Percentiles rank a stretch among this genome's conserved stretches.
Evolutionary conservation across 2,329 filamentous ascomycete genomes (phyloP).

Genomic region (Aspergillus sp.): DNA sequence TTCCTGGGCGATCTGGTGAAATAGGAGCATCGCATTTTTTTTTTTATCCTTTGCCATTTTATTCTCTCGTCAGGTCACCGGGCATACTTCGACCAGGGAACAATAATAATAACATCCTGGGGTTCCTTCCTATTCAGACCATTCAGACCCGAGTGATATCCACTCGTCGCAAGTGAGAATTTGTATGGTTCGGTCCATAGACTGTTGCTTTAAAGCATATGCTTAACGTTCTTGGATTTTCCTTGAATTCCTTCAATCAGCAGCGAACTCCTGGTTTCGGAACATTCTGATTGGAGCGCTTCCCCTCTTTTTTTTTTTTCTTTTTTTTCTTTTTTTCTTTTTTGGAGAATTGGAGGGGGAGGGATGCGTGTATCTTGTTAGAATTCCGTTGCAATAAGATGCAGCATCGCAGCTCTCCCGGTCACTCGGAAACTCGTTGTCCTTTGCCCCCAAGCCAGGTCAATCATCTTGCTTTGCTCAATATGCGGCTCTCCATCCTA

Average conservation of each 20-base stretch:
- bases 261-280: not conserved
- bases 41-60: not conserved
- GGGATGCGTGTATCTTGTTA: not conserved
- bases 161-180: not conserved
- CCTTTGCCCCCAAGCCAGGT: not conserved
- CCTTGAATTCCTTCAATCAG: slow-evolving; percentile 1
- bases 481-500: not conserved
- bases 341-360: not conserved
- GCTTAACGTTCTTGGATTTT: not conserved
- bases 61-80: not conserved
- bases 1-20: not conserved
- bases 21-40: not conserved
- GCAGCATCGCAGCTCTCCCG: not conserved
- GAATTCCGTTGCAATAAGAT: not conserved
- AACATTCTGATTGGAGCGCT: not conserved
- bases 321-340: not conserved
- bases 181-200: not conserved
- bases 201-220: not conserved
- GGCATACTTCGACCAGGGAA: not conserved
- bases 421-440: not conserved
- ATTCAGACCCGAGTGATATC: not conserved
- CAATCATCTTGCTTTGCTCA: not conserved
- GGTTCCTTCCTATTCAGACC: not conserved
- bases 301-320: not conserved
- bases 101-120: not conserved